These are phyloP conservation scores for Yamadazyma philogaea DNA, from an alignment of 805 yeast species.

Conservation along the genomic window DNA sequence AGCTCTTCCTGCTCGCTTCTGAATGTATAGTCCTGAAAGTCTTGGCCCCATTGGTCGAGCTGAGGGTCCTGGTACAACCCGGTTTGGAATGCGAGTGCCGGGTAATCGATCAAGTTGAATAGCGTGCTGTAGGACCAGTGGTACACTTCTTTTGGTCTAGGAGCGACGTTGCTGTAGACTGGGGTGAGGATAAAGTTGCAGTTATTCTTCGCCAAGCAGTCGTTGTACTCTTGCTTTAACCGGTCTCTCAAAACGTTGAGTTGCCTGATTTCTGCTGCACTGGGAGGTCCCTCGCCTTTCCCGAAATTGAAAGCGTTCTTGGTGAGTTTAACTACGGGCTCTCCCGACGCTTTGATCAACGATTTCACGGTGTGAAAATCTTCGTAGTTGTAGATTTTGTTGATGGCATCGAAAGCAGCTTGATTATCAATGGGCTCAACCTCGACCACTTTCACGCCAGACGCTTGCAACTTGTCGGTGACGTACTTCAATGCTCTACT, in stretches of 20 bases:
- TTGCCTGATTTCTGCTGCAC: slow-evolving; percentile 51
- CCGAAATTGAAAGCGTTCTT: slow-evolving; percentile 60
- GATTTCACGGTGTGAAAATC: slow-evolving; percentile 57
- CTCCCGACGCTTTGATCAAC: slow-evolving; percentile 58
- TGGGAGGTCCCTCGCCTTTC: slow-evolving; percentile 46
- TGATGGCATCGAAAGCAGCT: slow-evolving; percentile 56
- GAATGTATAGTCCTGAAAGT: slow-evolving; percentile 22
- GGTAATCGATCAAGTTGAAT: slow-evolving; percentile 70
- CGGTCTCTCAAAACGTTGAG: slow-evolving; percentile 54
- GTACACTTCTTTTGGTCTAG: slow-evolving; percentile 56
- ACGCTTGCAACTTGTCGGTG: slow-evolving; percentile 50
- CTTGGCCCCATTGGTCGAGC: slow-evolving; percentile 47
- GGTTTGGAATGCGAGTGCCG: slow-evolving; percentile 63
- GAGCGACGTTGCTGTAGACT: slow-evolving; percentile 65
- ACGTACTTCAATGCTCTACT: slow-evolving; percentile 52
- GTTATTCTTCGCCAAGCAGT: slow-evolving; percentile 49
- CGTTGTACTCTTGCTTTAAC: slow-evolving; percentile 55
- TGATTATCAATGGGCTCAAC: slow-evolving; percentile 57
- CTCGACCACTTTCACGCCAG: slow-evolving; percentile 55
- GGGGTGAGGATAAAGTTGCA: slow-evolving; percentile 69
- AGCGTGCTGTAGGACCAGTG: slow-evolving; percentile 81
- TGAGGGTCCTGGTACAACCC: slow-evolving; percentile 56
- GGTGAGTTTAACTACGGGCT: slow-evolving; percentile 62
- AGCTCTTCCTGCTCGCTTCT: slow-evolving; percentile 48
- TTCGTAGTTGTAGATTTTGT: slow-evolving; percentile 60